Conservation (phyloP, 73 alveolate genomes). For the Breviolum minutum region DNA sequence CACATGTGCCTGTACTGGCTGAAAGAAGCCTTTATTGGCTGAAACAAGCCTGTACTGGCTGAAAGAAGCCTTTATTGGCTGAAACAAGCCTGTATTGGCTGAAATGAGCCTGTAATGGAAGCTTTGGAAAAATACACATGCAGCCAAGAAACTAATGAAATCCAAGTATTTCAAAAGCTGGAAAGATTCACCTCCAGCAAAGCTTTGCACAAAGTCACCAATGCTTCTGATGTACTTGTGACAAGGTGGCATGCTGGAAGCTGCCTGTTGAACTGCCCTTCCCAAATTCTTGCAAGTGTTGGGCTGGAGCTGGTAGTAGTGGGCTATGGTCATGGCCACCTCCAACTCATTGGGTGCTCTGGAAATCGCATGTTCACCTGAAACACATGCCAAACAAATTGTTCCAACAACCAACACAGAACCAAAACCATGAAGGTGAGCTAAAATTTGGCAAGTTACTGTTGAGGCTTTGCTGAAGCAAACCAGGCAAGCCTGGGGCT, state of each 20-base stretch:
- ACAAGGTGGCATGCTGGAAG: constrained; percentile 22
- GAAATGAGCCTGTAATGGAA: background rate
- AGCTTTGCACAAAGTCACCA: constrained; percentile 1
- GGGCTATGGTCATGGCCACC: constrained; percentile 20
- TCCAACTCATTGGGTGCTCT: constrained; percentile 4
- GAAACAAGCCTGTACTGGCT: no score
- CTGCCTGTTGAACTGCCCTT: constrained; percentile 33
- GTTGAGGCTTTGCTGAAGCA: constrained; percentile 17
- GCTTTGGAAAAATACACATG: background rate
- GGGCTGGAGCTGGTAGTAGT: background rate
- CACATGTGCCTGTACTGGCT: background rate
- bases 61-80: no score
- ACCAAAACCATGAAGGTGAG: background rate
- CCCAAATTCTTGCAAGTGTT: background rate
- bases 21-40: background rate
- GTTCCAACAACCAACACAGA: background rate
- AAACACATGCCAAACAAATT: background rate
- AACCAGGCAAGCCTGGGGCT: background rate
- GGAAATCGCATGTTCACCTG: background rate
- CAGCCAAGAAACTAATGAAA: constrained; percentile 13
- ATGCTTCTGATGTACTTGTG: background rate
- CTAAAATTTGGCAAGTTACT: background rate
- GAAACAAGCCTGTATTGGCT: background rate
- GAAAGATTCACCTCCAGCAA: constrained; percentile 10
- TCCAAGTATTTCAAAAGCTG: background rate